These are phyloP conservation scores for Cerioporus squamosus DNA, from an alignment of 1,284 basidiomycete genomes.

Conservation along the genomic window DNA sequence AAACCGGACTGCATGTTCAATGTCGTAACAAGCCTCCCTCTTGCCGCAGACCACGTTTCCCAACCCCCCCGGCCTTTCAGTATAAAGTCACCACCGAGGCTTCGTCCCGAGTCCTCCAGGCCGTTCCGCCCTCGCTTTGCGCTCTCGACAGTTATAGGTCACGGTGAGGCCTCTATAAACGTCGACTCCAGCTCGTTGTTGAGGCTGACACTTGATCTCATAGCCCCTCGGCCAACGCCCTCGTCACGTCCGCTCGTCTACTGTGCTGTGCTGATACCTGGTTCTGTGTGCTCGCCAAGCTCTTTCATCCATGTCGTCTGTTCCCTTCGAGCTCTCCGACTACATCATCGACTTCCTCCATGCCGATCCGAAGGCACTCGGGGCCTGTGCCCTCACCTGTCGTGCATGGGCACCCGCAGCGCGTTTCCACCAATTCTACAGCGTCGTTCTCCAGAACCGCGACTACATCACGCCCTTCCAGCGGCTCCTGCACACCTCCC, in stretches of 20 bases:
- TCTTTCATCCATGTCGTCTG: constrained; percentile 18
- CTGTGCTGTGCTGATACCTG: too few relatives aligned
- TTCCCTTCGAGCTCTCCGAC: constrained; percentile 42
- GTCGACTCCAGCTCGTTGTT: neutral
- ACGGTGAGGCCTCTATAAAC: neutral
- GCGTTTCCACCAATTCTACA: constrained; percentile 41
- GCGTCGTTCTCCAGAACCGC: constrained; percentile 27
- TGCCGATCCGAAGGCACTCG: constrained; percentile 34
- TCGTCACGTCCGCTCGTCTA: too few relatives aligned
- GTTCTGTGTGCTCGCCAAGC: neutral
- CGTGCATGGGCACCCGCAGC: constrained; percentile 41
- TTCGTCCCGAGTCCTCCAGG: neutral
- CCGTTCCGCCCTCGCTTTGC: neutral
- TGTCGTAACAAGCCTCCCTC: constrained; percentile 9
- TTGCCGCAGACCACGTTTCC: neutral
- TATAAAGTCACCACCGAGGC: constrained; percentile 11
- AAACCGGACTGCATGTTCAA: neutral
- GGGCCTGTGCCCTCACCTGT: constrained; percentile 39
- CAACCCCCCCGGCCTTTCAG: neutral
- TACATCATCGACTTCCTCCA: constrained; percentile 42
- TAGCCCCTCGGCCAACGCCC: too few relatives aligned
- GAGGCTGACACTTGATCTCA: neutral
- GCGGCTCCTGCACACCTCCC: constrained; percentile 25
- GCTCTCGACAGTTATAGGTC: neutral
- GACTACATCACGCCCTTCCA: constrained; percentile 21